These are phyloP conservation scores for Maudiozyma serrabonitensis DNA, from an alignment of 805 yeast species.

Conservation along the genomic window DNA sequence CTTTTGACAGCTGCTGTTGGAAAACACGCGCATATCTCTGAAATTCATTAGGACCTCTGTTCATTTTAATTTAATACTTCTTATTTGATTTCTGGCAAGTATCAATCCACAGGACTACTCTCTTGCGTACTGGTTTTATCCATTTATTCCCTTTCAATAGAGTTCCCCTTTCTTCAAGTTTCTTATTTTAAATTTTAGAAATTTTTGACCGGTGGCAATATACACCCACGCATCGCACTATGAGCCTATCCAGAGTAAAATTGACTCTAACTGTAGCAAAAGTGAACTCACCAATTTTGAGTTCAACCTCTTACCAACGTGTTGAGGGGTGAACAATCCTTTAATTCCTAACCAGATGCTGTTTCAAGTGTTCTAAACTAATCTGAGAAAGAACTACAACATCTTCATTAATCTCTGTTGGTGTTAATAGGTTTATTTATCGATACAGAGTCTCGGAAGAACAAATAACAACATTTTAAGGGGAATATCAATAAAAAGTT, in stretches of 20 bases:
- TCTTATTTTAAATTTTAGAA: neutral
- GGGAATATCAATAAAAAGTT: too few relatives aligned
- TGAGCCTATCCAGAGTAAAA: neutral
- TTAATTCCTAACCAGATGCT: too few relatives aligned
- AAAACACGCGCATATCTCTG: conserved; percentile 42
- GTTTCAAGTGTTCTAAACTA: neutral
- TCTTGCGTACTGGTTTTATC: neutral
- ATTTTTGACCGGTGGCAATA: neutral
- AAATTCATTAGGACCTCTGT: conserved; percentile 34
- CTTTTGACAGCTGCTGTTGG: conserved; percentile 37
- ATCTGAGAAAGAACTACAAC: neutral
- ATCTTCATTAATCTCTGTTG: too few relatives aligned
- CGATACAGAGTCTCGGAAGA: too few relatives aligned
- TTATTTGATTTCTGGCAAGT: too few relatives aligned
- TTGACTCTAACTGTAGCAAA: too few relatives aligned
- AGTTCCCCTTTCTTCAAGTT: neutral
- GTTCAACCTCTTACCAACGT: too few relatives aligned
- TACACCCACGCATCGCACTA: neutral
- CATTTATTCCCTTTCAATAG: neutral
- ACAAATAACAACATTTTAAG: too few relatives aligned
- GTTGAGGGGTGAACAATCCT: too few relatives aligned
- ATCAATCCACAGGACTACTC: neutral
- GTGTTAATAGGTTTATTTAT: too few relatives aligned
- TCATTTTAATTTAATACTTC: conserved; percentile 18
- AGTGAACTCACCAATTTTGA: too few relatives aligned